These are phyloP conservation scores for Pseudomicrostroma phylloplanum DNA, from an alignment of 1,284 basidiomycete genomes.

Conservation along the genomic window DNA sequence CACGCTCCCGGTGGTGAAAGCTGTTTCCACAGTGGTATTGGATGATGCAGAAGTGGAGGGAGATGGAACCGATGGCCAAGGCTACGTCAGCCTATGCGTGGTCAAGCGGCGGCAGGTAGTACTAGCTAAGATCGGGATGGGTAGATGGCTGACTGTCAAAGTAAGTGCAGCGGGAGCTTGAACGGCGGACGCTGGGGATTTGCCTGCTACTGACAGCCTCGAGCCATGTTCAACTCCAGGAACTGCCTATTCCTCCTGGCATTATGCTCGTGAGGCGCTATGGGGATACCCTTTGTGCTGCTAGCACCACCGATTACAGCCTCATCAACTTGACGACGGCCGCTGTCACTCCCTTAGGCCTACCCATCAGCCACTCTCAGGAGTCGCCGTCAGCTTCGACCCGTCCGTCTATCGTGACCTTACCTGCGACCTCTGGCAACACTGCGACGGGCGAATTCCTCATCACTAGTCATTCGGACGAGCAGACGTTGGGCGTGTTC, in stretches of 20 bases:
- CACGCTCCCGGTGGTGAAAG: constrained; percentile 16
- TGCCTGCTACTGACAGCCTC: background rate
- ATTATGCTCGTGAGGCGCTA: constrained; percentile 41
- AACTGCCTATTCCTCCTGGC: constrained; percentile 37
- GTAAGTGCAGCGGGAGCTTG: constrained; percentile 26
- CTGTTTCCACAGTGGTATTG: constrained; percentile 18
- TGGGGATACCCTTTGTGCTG: constrained; percentile 39
- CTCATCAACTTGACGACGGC: constrained; percentile 36
- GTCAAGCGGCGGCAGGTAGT: constrained; percentile 38
- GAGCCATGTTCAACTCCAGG: constrained; percentile 7
- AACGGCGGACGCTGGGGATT: too few species aligned
- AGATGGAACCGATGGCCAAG: constrained; percentile 3
- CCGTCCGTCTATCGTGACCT: constrained; percentile 39
- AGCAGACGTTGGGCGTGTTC: constrained; percentile 44
- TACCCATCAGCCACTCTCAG: constrained; percentile 45
- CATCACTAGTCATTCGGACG: constrained; percentile 42
- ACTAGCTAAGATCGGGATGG: constrained; percentile 31
- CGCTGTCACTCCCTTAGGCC: constrained; percentile 30
- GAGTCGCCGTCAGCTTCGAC: constrained; percentile 37
- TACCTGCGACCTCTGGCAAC: constrained; percentile 14
- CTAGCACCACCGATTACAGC: constrained; percentile 40
- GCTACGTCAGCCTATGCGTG: constrained; percentile 34
- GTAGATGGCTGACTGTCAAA: constrained; percentile 27
- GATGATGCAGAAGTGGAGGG: constrained; percentile 21
- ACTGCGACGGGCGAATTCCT: constrained; percentile 23